These are phyloP conservation scores for Lactifluus rugatus DNA, from an alignment of 768 basidiomycete species.

Conservation along the genomic window DNA sequence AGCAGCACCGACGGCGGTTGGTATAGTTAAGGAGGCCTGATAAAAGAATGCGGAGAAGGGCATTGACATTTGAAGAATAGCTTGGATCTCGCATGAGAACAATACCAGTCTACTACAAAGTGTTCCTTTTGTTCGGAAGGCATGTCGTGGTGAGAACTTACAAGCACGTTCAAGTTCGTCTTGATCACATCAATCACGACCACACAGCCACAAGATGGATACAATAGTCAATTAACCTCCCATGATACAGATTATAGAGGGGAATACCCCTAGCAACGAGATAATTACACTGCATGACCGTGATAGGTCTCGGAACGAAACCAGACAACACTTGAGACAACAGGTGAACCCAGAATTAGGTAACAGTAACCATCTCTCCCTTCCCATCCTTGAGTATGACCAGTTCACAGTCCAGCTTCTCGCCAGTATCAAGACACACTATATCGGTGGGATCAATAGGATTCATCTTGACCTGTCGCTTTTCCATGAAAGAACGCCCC, in stretches of 20 bases:
- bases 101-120: not conserved
- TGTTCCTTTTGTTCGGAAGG: not conserved
- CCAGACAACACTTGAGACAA: not conserved
- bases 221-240: not conserved
- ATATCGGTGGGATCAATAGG: slow-evolving; percentile 82
- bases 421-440: slow-evolving; percentile 84
- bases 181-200: not conserved
- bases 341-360: slow-evolving; percentile 29
- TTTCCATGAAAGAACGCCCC: slow-evolving; percentile 78
- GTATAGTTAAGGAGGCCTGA: not conserved
- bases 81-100: slow-evolving; percentile 2
- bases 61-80: not conserved
- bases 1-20: slow-evolving; percentile 5
- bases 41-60: not conserved
- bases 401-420: slow-evolving; percentile 84
- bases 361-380: slow-evolving; percentile 85
- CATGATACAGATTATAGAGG: slow-evolving; percentile 7
- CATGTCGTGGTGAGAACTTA: not conserved
- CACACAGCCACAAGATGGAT: not conserved
- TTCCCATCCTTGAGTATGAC: slow-evolving; percentile 87
- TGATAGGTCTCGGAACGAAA: not conserved
- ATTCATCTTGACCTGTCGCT: slow-evolving; percentile 66
- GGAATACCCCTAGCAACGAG: slow-evolving; percentile 1
- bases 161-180: not conserved
- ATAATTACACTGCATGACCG: not conserved